Evolutionary conservation across 129 eudicot species (phyloP), one percentile per base, ranked within the genome.

Genomic region (Arctium lappa): DNA sequence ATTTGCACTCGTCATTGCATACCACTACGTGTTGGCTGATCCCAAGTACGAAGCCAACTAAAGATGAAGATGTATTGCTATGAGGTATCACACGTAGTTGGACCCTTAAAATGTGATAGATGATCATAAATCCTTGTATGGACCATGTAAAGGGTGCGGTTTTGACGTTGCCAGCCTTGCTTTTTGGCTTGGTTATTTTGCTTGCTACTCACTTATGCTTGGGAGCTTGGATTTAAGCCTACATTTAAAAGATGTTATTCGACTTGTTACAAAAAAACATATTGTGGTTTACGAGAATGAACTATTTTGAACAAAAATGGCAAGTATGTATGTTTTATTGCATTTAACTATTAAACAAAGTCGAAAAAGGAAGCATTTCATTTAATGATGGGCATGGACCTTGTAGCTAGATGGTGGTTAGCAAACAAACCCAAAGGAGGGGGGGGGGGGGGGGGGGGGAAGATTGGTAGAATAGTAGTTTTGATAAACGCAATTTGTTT

Each of bases 1-100:
- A 32, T 88, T 88, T 63, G 77, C 66, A 0, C 56, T 86, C 48
- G 85, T 86, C 32, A 79, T 88, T 48, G 89, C 91, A 40, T 88
- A 86, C 80, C 91, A 88, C 84, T 83, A 71, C 83, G 88, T 88
- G 75, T 40, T 84, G 77, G 91, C 88, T 69, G 89, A 88, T 72
- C 89, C 91, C 62, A 88, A 86, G 83, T 88, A 86, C 63, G 87
- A 82, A 69, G 84, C 84, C 53, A 83, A 72, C 84, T 88, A 74
- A 75, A 42, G 71, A 66, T 27, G 71, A 66, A 27, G 33, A 29
- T 15, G 34, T 66, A 0, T 66, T 66, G 12, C 13, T 66, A 22
- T 53, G 32, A 22, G 27, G 27, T 22, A 22, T 22, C 27, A 22
- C 0, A 18, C 27, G 34, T 66, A 62, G 31, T 62, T 62, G 69